phyloP scores from a whole-genome alignment of 148 eudicot species.

The Cornus controversa region DNA sequence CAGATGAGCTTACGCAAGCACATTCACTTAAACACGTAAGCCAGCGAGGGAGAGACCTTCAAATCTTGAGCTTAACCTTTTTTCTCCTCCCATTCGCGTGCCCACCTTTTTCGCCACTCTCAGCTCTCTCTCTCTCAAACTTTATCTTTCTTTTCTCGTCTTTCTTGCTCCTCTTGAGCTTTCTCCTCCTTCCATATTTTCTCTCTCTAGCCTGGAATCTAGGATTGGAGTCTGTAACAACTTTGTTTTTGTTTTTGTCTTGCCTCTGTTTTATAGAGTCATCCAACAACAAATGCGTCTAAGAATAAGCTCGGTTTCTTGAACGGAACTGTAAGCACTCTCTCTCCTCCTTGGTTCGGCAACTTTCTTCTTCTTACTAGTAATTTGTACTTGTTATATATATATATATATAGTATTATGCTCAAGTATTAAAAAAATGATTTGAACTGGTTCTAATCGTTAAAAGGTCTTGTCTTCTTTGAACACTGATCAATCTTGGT shows the following conservation, averaged over 20 bases:
- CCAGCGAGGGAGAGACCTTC: neutral
- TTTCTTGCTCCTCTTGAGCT: too few relatives aligned
- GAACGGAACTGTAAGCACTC: neutral
- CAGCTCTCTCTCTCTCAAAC: constrained; percentile 8
- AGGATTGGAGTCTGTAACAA: neutral
- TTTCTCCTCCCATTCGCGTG: constrained; percentile 16
- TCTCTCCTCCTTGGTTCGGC: neutral
- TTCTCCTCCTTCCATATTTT: too few relatives aligned
- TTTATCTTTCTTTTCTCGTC: too few relatives aligned
- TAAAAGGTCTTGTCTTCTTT: neutral
- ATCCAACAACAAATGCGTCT: constrained; percentile 8
- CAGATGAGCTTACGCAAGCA: constrained; percentile 3
- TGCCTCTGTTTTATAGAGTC: neutral
- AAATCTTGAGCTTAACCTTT: neutral
- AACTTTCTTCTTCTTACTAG: neutral
- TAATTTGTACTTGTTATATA: neutral
- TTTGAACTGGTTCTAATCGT: neutral
- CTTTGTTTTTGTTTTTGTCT: neutral
- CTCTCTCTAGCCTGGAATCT: neutral
- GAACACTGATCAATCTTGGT: neutral
- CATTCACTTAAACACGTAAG: constrained; percentile 9
- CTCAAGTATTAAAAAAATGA: too few relatives aligned
- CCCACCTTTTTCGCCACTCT: constrained; percentile 15
- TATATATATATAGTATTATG: neutral
- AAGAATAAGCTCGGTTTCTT: constrained; percentile 2